phyloP scores from a whole-genome alignment of 169 alveolate genomes.

The Perkinsus olseni region DNA sequence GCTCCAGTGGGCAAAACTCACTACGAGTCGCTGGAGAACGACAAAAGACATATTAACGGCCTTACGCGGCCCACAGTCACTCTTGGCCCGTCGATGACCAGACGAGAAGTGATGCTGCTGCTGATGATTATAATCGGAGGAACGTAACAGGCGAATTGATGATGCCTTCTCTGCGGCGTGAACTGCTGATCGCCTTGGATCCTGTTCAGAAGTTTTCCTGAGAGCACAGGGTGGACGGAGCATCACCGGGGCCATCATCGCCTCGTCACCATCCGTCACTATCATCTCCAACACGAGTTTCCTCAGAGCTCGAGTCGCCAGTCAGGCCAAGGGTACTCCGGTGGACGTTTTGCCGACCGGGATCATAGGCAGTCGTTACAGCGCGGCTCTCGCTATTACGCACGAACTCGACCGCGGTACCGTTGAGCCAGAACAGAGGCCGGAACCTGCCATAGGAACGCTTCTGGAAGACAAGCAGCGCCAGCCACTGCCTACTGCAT shows the following conservation, averaged over 20 bases:
- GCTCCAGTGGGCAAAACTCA: neutral
- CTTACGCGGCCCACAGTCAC: neutral
- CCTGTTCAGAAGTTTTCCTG: too few relatives aligned
- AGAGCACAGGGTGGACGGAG: too few relatives aligned
- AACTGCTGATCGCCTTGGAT: neutral
- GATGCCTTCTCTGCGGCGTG: neutral
- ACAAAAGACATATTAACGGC: neutral
- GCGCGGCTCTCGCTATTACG: neutral
- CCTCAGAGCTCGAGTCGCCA: neutral
- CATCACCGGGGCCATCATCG: neutral
- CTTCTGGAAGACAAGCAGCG: neutral
- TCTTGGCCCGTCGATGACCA: neutral
- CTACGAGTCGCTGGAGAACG: neutral
- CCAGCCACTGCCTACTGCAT: neutral
- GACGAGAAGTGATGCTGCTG: neutral
- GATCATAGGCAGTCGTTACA: too few relatives aligned
- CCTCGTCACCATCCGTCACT: neutral
- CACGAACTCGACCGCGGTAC: neutral
- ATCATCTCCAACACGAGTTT: neutral
- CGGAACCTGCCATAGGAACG: neutral
- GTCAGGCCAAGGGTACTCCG: neutral
- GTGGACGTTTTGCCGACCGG: too few relatives aligned
- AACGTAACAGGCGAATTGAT: neutral
- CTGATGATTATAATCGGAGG: neutral
- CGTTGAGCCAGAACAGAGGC: neutral